These are phyloP conservation scores for Eugenia klotzschiana DNA, from an alignment of 441 rosid species.

Conservation along the genomic window DNA sequence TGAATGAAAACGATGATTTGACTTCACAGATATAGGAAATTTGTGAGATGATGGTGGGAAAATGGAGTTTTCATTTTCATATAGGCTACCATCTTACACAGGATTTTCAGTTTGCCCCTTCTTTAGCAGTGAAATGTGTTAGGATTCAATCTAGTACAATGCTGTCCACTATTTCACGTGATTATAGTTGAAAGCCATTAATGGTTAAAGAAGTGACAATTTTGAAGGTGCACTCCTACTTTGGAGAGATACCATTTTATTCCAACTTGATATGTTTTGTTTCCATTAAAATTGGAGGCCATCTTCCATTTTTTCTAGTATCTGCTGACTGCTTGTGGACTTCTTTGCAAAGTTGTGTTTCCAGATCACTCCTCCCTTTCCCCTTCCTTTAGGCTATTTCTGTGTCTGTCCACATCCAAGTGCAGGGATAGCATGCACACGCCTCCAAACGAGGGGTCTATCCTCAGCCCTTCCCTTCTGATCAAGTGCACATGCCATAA, in stretches of 20 bases:
- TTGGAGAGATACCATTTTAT: background rate
- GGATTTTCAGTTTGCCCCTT: background rate
- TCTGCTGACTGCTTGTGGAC: background rate
- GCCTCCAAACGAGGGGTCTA: background rate
- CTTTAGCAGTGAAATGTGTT: background rate
- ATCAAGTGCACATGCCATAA: background rate
- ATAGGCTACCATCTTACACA: background rate
- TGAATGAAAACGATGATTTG: background rate
- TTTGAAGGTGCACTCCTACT: background rate
- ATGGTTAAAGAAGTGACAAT: background rate
- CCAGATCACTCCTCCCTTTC: background rate
- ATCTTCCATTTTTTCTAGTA: background rate
- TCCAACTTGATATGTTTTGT: background rate
- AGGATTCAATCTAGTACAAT: background rate
- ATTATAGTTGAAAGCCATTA: background rate
- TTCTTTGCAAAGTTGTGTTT: background rate
- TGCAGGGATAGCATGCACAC: background rate
- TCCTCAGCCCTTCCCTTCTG: background rate
- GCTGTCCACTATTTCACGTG: background rate
- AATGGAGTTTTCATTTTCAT: background rate
- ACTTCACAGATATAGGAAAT: background rate
- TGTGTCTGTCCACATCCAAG: background rate
- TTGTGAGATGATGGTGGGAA: background rate
- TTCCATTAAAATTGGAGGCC: background rate
- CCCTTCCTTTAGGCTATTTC: background rate